A percentile compares a stretch with the other conserved stretches of the same genome.
Conservation (phyloP, 75 land plant genomes). For the Chamaecyparis obtusa region DNA sequence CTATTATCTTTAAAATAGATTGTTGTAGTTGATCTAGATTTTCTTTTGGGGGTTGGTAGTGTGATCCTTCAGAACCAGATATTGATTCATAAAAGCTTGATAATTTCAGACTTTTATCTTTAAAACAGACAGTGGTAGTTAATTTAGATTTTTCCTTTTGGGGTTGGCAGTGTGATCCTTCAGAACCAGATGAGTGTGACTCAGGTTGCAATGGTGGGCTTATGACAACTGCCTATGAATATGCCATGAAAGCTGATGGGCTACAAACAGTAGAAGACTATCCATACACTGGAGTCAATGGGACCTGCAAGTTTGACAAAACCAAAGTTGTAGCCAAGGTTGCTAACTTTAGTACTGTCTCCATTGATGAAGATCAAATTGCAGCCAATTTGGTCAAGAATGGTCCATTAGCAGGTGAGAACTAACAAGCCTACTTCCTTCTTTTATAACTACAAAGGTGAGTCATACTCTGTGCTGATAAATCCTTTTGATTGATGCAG, state of each 20-base stretch:
- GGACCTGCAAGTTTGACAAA: conserved; percentile 48
- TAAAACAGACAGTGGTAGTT: background rate
- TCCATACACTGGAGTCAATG: conserved; percentile 55
- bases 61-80: too few relatives aligned
- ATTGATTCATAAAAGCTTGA: too few relatives aligned
- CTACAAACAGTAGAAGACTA: conserved; percentile 53
- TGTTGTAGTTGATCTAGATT: too few relatives aligned
- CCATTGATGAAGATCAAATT: conserved; percentile 67
- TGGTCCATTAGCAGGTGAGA: conserved; percentile 64
- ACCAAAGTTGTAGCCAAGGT: conserved; percentile 53
- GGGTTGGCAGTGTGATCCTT: conserved; percentile 47
- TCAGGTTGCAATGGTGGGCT: conserved; percentile 67
- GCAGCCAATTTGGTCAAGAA: conserved; percentile 58
- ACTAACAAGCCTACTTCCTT: too few relatives aligned
- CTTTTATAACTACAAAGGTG: background rate
- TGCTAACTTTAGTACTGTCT: conserved; percentile 47
- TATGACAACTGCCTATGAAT: conserved; percentile 69
- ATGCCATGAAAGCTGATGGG: conserved; percentile 57
- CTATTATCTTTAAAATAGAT: too few relatives aligned
- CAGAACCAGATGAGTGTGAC: conserved; percentile 47
- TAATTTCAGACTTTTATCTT: too few relatives aligned
- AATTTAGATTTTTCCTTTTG: background rate
- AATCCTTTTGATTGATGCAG: conserved; percentile 23
- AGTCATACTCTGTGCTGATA: background rate
- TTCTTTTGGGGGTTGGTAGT: too few relatives aligned